These are phyloP conservation scores for Potentilla sterilis DNA, from an alignment of 306 rosid species.

Conservation along the genomic window DNA sequence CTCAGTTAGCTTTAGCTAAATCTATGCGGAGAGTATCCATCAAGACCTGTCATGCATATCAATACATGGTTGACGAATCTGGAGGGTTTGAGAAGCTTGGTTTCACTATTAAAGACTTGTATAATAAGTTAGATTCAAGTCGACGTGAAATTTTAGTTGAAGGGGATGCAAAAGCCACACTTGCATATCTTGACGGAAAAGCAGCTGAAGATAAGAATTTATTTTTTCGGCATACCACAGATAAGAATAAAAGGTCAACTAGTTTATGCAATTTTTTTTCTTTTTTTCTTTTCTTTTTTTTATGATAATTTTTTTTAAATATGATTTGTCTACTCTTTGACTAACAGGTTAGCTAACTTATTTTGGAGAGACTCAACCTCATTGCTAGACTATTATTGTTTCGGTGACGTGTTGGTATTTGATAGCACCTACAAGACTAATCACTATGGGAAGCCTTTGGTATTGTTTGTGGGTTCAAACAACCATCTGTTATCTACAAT, in stretches of 20 bases:
- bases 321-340: no score
- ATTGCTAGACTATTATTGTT: background rate
- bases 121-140: background rate
- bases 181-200: background rate
- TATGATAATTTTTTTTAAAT: no score
- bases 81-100: background rate
- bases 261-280: no score
- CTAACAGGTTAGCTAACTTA: background rate
- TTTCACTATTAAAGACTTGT: background rate
- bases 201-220: background rate
- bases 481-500: background rate
- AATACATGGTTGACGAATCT: background rate
- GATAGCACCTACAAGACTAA: background rate
- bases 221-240: background rate
- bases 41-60: background rate
- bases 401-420: background rate
- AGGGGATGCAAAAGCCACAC: background rate
- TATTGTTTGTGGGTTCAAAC: background rate
- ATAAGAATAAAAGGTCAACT: background rate
- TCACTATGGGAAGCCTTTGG: background rate
- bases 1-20: background rate
- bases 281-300: no score
- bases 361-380: background rate
- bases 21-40: background rate
- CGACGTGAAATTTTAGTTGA: background rate